Conservation (phyloP, 2,329 filamentous ascomycete species). For the Microcyclospora tardicrescens region DNA sequence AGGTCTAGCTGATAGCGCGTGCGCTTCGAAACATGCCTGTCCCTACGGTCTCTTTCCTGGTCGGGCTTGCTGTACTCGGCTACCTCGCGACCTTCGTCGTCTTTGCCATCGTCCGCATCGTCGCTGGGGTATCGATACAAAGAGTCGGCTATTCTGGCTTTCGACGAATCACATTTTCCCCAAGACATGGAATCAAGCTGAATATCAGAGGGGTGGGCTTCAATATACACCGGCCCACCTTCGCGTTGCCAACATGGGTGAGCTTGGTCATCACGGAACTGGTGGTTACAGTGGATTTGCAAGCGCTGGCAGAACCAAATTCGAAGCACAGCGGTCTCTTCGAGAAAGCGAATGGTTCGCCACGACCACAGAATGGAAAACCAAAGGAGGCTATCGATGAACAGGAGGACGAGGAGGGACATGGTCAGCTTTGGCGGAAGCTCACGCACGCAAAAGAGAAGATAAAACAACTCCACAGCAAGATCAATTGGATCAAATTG, state of each 20-base stretch:
- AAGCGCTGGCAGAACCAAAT: slow-evolving; percentile 38
- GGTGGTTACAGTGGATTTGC: slow-evolving; percentile 68
- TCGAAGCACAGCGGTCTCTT: slow-evolving; percentile 6
- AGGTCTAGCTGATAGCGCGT: no score
- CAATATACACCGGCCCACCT: slow-evolving; percentile 82
- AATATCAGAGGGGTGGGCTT: slow-evolving; percentile 82
- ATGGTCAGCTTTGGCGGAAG: slow-evolving; percentile 64
- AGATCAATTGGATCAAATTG: slow-evolving; percentile 77
- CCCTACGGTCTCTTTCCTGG: slow-evolving; percentile 53
- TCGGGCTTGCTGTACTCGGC: slow-evolving; percentile 70
- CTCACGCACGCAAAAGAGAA: slow-evolving; percentile 69
- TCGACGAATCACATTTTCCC: slow-evolving; percentile 78
- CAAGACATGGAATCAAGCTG: slow-evolving; percentile 75
- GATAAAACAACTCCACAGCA: slow-evolving; percentile 73
- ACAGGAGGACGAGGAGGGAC: slow-evolving; percentile 22
- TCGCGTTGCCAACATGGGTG: slow-evolving; percentile 92
- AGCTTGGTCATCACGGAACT: slow-evolving; percentile 81
- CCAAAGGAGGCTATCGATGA: slow-evolving; percentile 7
- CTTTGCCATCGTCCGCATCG: slow-evolving; percentile 82
- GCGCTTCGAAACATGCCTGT: slow-evolving; percentile 26
- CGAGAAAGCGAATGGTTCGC: slow-evolving; percentile 7
- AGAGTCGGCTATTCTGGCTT: slow-evolving; percentile 86
- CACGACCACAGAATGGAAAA: slow-evolving; percentile 4
- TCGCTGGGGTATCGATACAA: slow-evolving; percentile 91
- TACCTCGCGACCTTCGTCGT: slow-evolving; percentile 88